These are phyloP conservation scores for Hydnomerulius pinastri DNA, from an alignment of 768 basidiomycete genomes.

Conservation along the genomic window DNA sequence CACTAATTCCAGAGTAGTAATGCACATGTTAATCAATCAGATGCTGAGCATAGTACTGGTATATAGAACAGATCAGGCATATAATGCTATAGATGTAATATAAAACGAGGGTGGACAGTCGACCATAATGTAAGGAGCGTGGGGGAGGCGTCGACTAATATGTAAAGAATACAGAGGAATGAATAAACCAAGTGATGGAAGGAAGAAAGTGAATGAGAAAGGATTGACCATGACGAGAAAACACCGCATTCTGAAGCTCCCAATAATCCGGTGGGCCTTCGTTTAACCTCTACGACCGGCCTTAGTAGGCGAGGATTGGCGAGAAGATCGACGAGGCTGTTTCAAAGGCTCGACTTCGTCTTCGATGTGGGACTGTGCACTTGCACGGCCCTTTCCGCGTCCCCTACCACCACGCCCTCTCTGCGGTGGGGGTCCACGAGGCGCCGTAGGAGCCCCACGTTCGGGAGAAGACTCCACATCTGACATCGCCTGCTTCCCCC, in stretches of 20 bases:
- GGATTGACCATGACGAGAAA: background rate
- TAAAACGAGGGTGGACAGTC: constrained; percentile 18
- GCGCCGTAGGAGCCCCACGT: background rate
- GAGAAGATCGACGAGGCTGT: constrained; percentile 36
- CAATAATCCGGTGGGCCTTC: background rate
- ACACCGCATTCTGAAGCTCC: background rate
- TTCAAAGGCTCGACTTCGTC: constrained; percentile 23
- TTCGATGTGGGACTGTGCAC: constrained; percentile 20
- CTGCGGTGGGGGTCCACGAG: constrained; percentile 8
- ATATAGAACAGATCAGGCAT: background rate
- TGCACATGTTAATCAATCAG: background rate
- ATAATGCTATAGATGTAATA: constrained; percentile 13
- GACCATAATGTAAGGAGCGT: constrained; percentile 13
- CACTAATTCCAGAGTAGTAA: background rate
- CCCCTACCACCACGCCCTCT: constrained; percentile 12
- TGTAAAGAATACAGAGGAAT: constrained; percentile 15
- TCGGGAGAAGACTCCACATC: constrained; percentile 19
- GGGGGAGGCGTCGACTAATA: constrained; percentile 4
- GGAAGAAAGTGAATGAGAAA: background rate
- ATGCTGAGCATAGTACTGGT: background rate
- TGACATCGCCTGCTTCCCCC: constrained; percentile 15
- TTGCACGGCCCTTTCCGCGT: constrained; percentile 22
- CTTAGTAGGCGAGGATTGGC: constrained; percentile 35
- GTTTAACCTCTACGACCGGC: constrained; percentile 18
- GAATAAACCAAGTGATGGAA: constrained; percentile 6